A percentile compares a stretch with the other conserved stretches of the same genome.
These are phyloP conservation scores for Claviceps fusiformis DNA, from an alignment of 2,329 filamentous ascomycete species.

Conservation along the genomic window DNA sequence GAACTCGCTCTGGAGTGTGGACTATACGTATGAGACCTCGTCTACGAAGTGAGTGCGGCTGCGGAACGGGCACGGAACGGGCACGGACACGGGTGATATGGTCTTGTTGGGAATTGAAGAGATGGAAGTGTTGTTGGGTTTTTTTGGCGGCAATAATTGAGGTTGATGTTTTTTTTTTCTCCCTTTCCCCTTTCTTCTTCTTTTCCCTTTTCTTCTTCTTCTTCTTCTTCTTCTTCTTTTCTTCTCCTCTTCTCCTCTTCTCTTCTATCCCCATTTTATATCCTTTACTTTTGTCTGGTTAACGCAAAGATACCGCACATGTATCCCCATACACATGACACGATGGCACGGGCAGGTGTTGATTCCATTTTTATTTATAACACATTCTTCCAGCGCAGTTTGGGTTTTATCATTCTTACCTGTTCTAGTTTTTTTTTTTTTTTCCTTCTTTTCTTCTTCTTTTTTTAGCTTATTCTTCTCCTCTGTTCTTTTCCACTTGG, in stretches of 20 bases:
- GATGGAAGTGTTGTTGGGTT: too few relatives aligned
- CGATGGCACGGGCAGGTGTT: background rate
- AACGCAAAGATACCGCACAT: background rate
- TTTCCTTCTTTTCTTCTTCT: too few relatives aligned
- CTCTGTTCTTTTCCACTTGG: too few relatives aligned
- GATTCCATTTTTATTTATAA: background rate
- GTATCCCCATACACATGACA: background rate
- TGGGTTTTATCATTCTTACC: too few relatives aligned
- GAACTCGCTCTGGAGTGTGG: constrained; percentile 49
- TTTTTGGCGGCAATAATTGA: background rate
- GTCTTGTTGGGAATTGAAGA: background rate
- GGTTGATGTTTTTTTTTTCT: background rate
- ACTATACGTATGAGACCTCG: constrained; percentile 39
- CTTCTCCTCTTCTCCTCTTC: background rate
- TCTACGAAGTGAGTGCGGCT: constrained; percentile 11
- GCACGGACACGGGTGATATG: background rate
- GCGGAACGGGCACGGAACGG: too few relatives aligned
- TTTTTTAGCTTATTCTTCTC: too few relatives aligned
- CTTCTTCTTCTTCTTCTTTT: background rate
- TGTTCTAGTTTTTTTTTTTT: background rate
- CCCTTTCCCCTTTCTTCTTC: background rate
- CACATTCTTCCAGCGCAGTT: too few relatives aligned
- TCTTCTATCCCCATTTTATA: background rate
- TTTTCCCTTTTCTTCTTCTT: background rate
- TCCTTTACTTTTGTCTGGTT: background rate